phyloP scores from a whole-genome alignment of 768 basidiomycete genomes.

The Plicaturopsis crispa region DNA sequence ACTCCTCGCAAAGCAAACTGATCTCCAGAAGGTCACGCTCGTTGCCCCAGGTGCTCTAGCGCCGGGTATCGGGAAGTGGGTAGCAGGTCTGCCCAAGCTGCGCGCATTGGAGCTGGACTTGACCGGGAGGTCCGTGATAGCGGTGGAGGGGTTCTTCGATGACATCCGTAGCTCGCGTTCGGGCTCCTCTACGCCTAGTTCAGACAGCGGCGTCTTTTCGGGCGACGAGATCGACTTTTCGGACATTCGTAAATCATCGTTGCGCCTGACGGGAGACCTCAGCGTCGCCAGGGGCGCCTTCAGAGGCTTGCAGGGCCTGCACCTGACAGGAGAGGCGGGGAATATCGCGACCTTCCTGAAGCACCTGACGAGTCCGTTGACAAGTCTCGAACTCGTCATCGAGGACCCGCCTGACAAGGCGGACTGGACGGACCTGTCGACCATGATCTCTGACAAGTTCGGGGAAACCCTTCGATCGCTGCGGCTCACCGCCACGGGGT shows the following conservation, averaged over 20 bases:
- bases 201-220: conserved; percentile 74
- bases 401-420: conserved; percentile 71
- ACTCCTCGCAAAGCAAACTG: conserved; percentile 49
- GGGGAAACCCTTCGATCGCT: conserved; percentile 50
- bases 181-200: conserved; percentile 64
- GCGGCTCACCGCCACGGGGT: conserved; percentile 56
- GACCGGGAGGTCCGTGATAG: conserved; percentile 55
- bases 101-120: conserved; percentile 66
- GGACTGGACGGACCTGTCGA: conserved; percentile 71
- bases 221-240: conserved; percentile 73
- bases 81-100: conserved; percentile 54
- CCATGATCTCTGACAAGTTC: conserved; percentile 56
- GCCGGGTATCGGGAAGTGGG: conserved; percentile 66
- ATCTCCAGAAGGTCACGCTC: conserved; percentile 53
- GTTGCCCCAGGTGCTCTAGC: conserved; percentile 72
- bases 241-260: conserved; percentile 62
- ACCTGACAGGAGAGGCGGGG: conserved; percentile 61
- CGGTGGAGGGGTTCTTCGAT: conserved; percentile 78
- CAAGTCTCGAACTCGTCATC: conserved; percentile 66
- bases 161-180: conserved; percentile 56
- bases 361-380: conserved; percentile 57
- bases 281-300: conserved; percentile 52
- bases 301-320: conserved; percentile 47
- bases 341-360: conserved; percentile 68
- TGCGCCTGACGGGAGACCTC: conserved; percentile 56